Conservation (phyloP, 805 yeast species). For the Yamadazyma insecticola region DNA sequence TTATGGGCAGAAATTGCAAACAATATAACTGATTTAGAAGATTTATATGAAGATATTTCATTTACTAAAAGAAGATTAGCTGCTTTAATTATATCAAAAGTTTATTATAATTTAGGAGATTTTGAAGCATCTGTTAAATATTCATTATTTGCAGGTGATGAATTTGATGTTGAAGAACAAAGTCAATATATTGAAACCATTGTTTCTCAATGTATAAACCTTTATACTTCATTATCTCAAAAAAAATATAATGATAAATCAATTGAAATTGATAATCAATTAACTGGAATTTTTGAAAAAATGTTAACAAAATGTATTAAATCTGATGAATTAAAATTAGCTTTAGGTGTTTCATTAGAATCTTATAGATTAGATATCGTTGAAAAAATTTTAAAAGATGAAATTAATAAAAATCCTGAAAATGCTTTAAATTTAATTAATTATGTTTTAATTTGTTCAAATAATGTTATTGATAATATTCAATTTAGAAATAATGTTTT, state of each 20-base stretch:
- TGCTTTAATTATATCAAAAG: slow-evolving; percentile 89
- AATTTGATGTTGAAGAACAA: slow-evolving; percentile 67
- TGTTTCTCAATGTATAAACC: slow-evolving; percentile 86
- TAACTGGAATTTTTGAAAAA: slow-evolving; percentile 69
- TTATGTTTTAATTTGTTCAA: slow-evolving; percentile 72
- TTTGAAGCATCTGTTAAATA: slow-evolving; percentile 85
- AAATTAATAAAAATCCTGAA: slow-evolving; percentile 44
- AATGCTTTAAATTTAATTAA: slow-evolving; percentile 52
- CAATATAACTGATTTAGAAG: slow-evolving; percentile 81
- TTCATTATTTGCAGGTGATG: slow-evolving; percentile 79
- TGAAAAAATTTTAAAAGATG: slow-evolving; percentile 47
- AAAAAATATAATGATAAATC: slow-evolving; percentile 22
- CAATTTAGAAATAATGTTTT: slow-evolving; percentile 64
- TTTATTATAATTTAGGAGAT: slow-evolving; percentile 87
- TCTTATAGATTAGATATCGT: slow-evolving; percentile 82
- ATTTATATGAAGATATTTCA: slow-evolving; percentile 76
- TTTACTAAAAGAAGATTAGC: slow-evolving; percentile 80
- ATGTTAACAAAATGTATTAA: slow-evolving; percentile 80
- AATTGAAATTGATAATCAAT: slow-evolving; percentile 51
- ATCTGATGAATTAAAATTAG: slow-evolving; percentile 69
- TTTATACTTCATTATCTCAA: slow-evolving; percentile 66
- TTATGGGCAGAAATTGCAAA: slow-evolving; percentile 98
- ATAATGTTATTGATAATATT: slow-evolving; percentile 60
- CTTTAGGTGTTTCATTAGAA: slow-evolving; percentile 88
- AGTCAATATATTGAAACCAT: slow-evolving; percentile 92